phyloP scores from a whole-genome alignment of 352 stramenopile genomes.

The Saprolegnia diclina region DNA sequence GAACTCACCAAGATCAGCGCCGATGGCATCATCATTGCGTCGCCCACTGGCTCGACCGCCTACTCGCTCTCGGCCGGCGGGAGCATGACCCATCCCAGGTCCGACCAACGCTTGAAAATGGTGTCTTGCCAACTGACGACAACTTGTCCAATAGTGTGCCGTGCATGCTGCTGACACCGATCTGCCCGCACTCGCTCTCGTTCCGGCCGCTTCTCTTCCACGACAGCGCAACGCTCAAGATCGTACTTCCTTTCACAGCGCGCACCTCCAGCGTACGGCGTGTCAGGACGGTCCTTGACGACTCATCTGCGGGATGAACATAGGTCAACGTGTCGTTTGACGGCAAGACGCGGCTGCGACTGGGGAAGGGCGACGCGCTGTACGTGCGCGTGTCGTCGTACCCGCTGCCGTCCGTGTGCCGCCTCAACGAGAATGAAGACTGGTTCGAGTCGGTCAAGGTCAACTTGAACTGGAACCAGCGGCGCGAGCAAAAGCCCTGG shows the following conservation, averaged over 20 bases:
- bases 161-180: slow-evolving; percentile 97
- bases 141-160: slow-evolving; percentile 79
- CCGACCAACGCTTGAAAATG: slow-evolving; percentile 27
- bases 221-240: slow-evolving; percentile 86
- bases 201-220: slow-evolving; percentile 90
- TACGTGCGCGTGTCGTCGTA: slow-evolving; percentile 84
- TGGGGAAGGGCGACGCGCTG: slow-evolving; percentile 81
- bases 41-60: slow-evolving; percentile 95
- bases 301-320: slow-evolving; percentile 3
- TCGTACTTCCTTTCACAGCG: slow-evolving; percentile 79
- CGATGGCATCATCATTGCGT: slow-evolving; percentile 99
- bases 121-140: slow-evolving; percentile 97
- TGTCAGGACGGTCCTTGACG: neutral
- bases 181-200: slow-evolving; percentile 96
- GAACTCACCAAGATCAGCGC: slow-evolving; percentile 93
- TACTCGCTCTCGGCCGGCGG: slow-evolving; percentile 97
- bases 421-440: slow-evolving; percentile 85
- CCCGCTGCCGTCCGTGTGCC: slow-evolving; percentile 82
- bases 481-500: slow-evolving; percentile 76
- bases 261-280: slow-evolving; percentile 37
- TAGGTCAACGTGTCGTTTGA: slow-evolving; percentile 88
- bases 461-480: slow-evolving; percentile 91
- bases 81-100: slow-evolving; percentile 94
- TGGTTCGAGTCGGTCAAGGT: slow-evolving; percentile 91
- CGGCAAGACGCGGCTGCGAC: slow-evolving; percentile 84